Percentiles rank a stretch among this genome's conserved stretches.
Evolutionary conservation across 2,329 filamentous ascomycete species (phyloP).

Genomic region (Ascochyta lentis): DNA sequence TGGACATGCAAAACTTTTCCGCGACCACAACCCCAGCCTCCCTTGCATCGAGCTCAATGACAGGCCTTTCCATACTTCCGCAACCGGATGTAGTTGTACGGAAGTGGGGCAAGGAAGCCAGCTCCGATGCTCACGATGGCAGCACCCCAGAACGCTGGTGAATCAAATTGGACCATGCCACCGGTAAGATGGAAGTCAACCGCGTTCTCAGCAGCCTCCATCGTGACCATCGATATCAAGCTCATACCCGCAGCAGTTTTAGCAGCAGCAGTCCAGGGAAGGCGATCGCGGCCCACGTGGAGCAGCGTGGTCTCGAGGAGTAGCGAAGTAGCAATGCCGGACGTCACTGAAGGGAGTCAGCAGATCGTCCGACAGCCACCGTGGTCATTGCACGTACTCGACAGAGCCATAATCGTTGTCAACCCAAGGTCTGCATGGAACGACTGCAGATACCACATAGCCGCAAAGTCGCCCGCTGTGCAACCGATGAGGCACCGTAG

Average conservation of each 20-base stretch:
- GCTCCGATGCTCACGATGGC: slow-evolving; percentile 55
- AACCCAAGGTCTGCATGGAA: slow-evolving; percentile 57
- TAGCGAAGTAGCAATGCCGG: slow-evolving; percentile 60
- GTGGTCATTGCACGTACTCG: slow-evolving; percentile 40
- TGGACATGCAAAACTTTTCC: not conserved
- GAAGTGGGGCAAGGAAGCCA: slow-evolving; percentile 59
- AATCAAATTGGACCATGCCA: slow-evolving; percentile 56
- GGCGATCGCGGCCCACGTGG: slow-evolving; percentile 55
- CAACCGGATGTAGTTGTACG: slow-evolving; percentile 61
- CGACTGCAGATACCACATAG: slow-evolving; percentile 62
- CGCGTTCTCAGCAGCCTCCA: slow-evolving; percentile 62
- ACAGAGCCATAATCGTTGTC: slow-evolving; percentile 59
- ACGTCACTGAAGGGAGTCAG: slow-evolving; percentile 53
- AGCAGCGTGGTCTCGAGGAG: slow-evolving; percentile 61
- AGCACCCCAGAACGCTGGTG: slow-evolving; percentile 61
- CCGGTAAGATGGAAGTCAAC: slow-evolving; percentile 65
- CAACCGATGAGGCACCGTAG: slow-evolving; percentile 63
- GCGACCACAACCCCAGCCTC: not conserved
- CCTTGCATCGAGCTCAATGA: slow-evolving; percentile 45
- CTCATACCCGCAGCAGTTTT: slow-evolving; percentile 66
- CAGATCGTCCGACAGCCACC: not conserved
- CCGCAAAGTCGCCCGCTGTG: slow-evolving; percentile 62
- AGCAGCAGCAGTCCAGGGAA: slow-evolving; percentile 56
- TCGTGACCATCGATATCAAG: slow-evolving; percentile 64
- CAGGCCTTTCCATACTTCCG: slow-evolving; percentile 58